phyloP scores from a whole-genome alignment of 2,329 filamentous ascomycete species.

The Diaporthe amygdali region DNA sequence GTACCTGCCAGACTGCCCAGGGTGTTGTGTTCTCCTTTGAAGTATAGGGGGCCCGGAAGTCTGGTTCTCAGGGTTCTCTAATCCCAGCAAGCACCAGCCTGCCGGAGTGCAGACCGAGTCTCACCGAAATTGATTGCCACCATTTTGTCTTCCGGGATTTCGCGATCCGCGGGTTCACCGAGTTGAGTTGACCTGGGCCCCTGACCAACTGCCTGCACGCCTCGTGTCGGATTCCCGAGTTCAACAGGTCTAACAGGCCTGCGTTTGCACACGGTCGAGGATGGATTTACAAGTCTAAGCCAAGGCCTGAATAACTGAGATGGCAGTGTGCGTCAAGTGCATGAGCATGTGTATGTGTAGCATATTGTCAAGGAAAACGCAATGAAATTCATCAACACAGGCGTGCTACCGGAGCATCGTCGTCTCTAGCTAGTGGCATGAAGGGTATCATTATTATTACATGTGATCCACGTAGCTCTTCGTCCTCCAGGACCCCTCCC shows the following conservation, averaged over 20 bases:
- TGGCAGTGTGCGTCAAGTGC: neutral
- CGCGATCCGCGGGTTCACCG: slow-evolving; percentile 2
- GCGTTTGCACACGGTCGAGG: neutral
- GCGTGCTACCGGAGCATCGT: slow-evolving; percentile 6
- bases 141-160: neutral
- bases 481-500: neutral
- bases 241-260: neutral
- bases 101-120: neutral
- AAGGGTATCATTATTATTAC: slow-evolving; percentile 22
- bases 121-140: neutral
- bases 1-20: neutral
- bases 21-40: neutral
- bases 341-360: neutral
- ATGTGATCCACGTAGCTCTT: slow-evolving; percentile 11
- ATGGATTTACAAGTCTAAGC: neutral
- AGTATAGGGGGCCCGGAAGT: neutral
- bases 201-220: neutral
- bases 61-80: neutral
- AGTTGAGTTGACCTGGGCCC: neutral
- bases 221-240: neutral
- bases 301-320: neutral
- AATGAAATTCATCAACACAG: neutral
- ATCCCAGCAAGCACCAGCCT: too few species aligned
- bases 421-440: slow-evolving; percentile 15
- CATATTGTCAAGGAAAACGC: neutral